Evolutionary conservation across 2,329 filamentous ascomycete genomes (phyloP).

Genomic region (Bimuria novae-zelandiae): DNA sequence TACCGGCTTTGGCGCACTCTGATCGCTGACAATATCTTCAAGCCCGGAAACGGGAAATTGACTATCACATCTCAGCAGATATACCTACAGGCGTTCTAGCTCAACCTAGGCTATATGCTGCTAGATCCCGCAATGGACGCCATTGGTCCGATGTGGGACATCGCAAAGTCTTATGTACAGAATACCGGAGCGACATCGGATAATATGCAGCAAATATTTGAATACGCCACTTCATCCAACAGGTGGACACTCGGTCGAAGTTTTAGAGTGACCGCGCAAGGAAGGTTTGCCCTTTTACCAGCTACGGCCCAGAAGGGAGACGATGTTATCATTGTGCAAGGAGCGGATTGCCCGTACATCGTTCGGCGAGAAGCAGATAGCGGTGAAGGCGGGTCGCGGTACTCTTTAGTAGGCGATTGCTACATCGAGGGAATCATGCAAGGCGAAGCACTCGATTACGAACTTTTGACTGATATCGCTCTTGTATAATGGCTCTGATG

Average conservation of each 20-base stretch:
- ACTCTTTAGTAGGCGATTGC: neutral
- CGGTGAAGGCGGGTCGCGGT: neutral
- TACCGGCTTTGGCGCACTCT: neutral
- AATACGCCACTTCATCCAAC: too few relatives aligned
- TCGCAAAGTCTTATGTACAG: too few relatives aligned
- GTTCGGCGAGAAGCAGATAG: neutral
- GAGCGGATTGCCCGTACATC: neutral
- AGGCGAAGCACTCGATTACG: neutral
- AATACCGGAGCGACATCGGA: too few relatives aligned
- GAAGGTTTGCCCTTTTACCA: neutral
- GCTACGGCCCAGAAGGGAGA: neutral
- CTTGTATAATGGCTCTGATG: neutral
- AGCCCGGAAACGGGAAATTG: neutral
- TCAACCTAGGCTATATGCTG: too few relatives aligned
- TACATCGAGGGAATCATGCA: neutral
- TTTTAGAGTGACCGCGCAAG: neutral
- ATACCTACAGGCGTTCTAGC: too few relatives aligned
- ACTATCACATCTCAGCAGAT: too few relatives aligned
- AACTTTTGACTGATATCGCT: neutral
- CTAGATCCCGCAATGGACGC: too few relatives aligned
- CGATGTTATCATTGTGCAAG: neutral
- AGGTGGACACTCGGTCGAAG: neutral
- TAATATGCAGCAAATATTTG: too few relatives aligned
- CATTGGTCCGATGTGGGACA: too few relatives aligned
- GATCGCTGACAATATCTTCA: neutral